Percentiles rank a stretch among this genome's conserved stretches.
These are phyloP conservation scores for Fomitopsis betulina DNA, from an alignment of 1,284 basidiomycete species.

Conservation along the genomic window DNA sequence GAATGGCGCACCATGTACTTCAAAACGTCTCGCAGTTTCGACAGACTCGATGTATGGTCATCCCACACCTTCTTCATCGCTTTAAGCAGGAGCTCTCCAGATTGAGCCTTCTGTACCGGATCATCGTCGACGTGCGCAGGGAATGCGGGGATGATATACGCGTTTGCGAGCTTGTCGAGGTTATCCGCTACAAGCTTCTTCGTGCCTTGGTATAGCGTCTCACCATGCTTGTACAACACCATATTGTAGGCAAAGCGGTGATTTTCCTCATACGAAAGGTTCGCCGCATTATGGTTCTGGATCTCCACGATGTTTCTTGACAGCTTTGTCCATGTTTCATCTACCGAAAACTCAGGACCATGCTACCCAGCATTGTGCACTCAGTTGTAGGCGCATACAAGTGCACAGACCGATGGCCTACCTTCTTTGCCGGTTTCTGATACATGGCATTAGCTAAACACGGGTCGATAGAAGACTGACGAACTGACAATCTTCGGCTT, in stretches of 20 bases:
- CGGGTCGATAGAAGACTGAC: slow-evolving; percentile 17
- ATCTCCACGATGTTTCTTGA: slow-evolving; percentile 90
- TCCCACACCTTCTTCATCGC: slow-evolving; percentile 89
- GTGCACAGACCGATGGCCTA: slow-evolving; percentile 20
- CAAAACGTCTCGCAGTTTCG: slow-evolving; percentile 85
- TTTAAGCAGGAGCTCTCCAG: slow-evolving; percentile 84
- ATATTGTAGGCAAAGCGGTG: slow-evolving; percentile 94
- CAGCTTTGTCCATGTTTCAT: slow-evolving; percentile 74
- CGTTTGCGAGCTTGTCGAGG: slow-evolving; percentile 74
- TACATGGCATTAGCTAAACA: slow-evolving; percentile 11
- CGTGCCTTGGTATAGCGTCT: slow-evolving; percentile 87
- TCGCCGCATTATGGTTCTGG: slow-evolving; percentile 90
- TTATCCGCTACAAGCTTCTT: slow-evolving; percentile 79
- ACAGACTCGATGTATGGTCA: slow-evolving; percentile 89
- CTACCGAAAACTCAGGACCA: slow-evolving; percentile 61
- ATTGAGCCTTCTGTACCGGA: slow-evolving; percentile 60
- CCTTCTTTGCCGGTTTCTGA: slow-evolving; percentile 55
- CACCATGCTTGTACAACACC: slow-evolving; percentile 85
- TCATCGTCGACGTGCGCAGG: slow-evolving; percentile 56
- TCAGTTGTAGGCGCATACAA: background rate
- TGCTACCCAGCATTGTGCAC: slow-evolving; percentile 38
- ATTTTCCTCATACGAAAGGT: slow-evolving; percentile 95
- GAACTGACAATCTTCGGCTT: slow-evolving; percentile 41
- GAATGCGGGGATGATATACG: slow-evolving; percentile 82
- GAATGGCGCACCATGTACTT: slow-evolving; percentile 84